Evolutionary conservation across 192 early-diverging fungal species (phyloP).

Genomic region (Coemansia javaensis): DNA sequence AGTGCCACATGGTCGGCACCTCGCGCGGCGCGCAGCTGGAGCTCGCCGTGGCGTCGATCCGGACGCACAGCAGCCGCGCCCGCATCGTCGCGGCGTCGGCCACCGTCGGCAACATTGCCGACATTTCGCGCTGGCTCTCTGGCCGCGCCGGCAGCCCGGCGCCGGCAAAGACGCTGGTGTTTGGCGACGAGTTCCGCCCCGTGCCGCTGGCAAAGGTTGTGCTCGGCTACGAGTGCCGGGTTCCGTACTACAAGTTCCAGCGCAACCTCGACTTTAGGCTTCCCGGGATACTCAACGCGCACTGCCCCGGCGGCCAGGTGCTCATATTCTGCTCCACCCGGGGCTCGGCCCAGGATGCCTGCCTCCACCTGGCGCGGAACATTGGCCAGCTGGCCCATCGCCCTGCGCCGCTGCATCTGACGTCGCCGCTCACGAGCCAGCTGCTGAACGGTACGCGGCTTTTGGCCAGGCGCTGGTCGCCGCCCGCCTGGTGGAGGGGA

Average conservation of each 20-base stretch:
- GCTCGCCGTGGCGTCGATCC: constrained; percentile 54
- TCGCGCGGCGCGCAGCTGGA: constrained; percentile 61
- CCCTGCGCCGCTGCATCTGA: constrained; percentile 13
- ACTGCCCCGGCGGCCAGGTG: constrained; percentile 17
- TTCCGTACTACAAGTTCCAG: constrained; percentile 57
- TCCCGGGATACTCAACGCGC: constrained; percentile 31
- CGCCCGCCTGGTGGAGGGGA: too few relatives aligned
- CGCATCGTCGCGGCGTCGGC: constrained; percentile 64
- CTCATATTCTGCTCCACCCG: constrained; percentile 51
- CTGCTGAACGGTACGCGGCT: constrained; percentile 17
- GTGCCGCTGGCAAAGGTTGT: constrained; percentile 56
- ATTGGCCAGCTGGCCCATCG: constrained; percentile 5
- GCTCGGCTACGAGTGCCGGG: constrained; percentile 38
- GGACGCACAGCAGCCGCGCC: constrained; percentile 13
- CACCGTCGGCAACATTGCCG: constrained; percentile 64
- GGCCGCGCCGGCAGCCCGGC: not conserved
- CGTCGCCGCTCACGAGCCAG: constrained; percentile 21
- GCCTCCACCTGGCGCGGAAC: constrained; percentile 24
- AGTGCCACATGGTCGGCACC: constrained; percentile 64
- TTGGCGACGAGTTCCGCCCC: constrained; percentile 70
- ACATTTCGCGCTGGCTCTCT: constrained; percentile 64
- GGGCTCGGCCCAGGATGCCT: constrained; percentile 36
- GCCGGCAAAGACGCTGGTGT: constrained; percentile 34
- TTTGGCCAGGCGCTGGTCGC: too few relatives aligned
- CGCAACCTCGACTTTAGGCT: constrained; percentile 52